phyloP scores from a whole-genome alignment of 75 land plant species.

The Pseudotsuga menziesii region DNA sequence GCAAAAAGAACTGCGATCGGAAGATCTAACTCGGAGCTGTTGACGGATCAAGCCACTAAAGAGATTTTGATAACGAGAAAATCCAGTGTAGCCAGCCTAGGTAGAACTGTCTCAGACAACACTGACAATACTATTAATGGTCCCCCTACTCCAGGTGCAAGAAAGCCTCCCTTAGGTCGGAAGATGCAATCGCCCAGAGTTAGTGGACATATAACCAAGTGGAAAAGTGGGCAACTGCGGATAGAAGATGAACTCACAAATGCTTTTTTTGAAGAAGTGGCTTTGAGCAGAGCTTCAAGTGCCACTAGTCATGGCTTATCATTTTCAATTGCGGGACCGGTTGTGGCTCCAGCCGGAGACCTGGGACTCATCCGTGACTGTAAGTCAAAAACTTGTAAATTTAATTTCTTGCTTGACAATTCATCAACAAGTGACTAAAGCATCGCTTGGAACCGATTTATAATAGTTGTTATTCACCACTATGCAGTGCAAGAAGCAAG shows the following conservation, averaged over 20 bases:
- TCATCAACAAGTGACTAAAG: neutral
- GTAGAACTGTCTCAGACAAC: neutral
- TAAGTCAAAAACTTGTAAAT: no score
- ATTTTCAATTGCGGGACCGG: constrained; percentile 10
- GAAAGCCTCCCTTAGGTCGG: constrained; percentile 1
- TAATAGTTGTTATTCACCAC: neutral
- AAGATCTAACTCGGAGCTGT: neutral
- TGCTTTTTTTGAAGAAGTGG: constrained; percentile 5
- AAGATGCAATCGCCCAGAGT: constrained; percentile 9
- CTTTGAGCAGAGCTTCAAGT: neutral
- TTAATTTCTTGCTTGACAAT: neutral
- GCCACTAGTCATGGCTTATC: constrained; percentile 1
- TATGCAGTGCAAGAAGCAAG: constrained; percentile 8
- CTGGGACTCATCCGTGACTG: no score
- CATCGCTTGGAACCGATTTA: neutral
- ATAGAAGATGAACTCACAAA: neutral
- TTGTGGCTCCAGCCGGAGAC: neutral
- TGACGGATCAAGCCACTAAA: neutral
- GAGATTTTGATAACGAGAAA: neutral
- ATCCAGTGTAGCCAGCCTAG: neutral
- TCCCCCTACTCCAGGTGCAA: neutral
- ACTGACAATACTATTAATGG: neutral
- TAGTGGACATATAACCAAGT: constrained; percentile 5
- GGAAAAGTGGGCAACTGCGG: constrained; percentile 7
- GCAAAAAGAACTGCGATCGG: neutral